Evolutionary conservation across 2,329 filamentous ascomycete species (phyloP).

Genomic region (Fulvia fulva): DNA sequence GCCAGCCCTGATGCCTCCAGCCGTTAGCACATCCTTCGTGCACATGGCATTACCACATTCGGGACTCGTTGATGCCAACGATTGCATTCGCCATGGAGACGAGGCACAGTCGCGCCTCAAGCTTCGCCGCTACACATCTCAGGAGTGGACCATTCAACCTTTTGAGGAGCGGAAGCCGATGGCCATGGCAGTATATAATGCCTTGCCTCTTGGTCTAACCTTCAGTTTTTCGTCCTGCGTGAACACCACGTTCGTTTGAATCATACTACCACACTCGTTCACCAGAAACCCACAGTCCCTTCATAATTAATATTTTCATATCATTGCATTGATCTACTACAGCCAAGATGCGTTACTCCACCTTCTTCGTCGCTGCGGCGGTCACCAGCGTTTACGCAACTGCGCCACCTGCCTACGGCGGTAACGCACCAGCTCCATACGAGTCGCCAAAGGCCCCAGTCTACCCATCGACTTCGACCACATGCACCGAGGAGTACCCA

Average conservation of each 20-base stretch:
- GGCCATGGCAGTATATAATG: neutral
- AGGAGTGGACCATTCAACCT: neutral
- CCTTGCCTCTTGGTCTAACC: neutral
- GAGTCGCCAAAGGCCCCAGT: neutral
- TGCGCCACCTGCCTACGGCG: neutral
- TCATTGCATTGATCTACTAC: neutral
- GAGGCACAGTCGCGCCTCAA: neutral
- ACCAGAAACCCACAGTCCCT: neutral
- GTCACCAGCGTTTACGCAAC: neutral
- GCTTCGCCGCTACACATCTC: neutral
- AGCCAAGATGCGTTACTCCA: neutral
- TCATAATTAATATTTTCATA: neutral
- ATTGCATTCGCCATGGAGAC: neutral
- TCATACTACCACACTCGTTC: neutral
- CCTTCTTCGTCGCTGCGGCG: neutral
- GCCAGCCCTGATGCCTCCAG: neutral
- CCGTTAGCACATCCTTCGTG: neutral
- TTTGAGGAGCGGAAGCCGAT: neutral
- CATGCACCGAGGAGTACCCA: no score
- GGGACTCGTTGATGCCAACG: neutral
- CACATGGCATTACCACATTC: neutral
- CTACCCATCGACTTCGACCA: neutral
- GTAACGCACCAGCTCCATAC: neutral
- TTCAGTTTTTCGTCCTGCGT: neutral
- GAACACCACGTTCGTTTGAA: neutral